phyloP scores from a whole-genome alignment of 768 basidiomycete species.

The Mrakia gelida region DNA sequence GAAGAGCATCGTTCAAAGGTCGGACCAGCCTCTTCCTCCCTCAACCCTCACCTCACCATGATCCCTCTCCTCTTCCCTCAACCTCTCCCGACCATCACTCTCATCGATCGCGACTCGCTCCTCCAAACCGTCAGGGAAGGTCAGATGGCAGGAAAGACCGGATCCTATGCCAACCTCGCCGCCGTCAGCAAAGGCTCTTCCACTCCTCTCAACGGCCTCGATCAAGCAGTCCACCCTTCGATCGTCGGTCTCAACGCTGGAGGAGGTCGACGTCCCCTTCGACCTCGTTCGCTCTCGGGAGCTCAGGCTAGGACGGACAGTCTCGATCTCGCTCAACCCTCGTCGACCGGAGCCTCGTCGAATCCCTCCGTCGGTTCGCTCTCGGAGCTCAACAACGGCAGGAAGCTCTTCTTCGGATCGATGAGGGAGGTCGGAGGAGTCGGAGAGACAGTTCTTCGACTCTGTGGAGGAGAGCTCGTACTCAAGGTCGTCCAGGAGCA shows the following conservation, averaged over 20 bases:
- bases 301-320: slow-evolving; percentile 5
- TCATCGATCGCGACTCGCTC: slow-evolving; percentile 64
- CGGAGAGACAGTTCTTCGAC: slow-evolving; percentile 21
- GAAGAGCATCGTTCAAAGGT: slow-evolving; percentile 53
- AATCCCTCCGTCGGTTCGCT: background rate
- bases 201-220: background rate
- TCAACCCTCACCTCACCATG: slow-evolving; percentile 50
- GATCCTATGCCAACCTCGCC: slow-evolving; percentile 17
- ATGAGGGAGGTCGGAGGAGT: slow-evolving; percentile 19
- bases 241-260: slow-evolving; percentile 23
- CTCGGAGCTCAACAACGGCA: background rate
- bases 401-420: slow-evolving; percentile 18
- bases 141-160: slow-evolving; percentile 1
- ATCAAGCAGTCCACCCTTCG: background rate
- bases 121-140: slow-evolving; percentile 48
- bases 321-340: slow-evolving; percentile 11
- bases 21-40: background rate
- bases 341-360: background rate
- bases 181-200: background rate
- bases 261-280: slow-evolving; percentile 1
- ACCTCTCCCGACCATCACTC: slow-evolving; percentile 60
- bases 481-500: slow-evolving; percentile 17
- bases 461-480: slow-evolving; percentile 16
- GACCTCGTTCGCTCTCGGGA: slow-evolving; percentile 4
- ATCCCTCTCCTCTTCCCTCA: slow-evolving; percentile 72